Evolutionary conservation across 768 basidiomycete species (phyloP).

Genomic region (Trametopsis cervina): DNA sequence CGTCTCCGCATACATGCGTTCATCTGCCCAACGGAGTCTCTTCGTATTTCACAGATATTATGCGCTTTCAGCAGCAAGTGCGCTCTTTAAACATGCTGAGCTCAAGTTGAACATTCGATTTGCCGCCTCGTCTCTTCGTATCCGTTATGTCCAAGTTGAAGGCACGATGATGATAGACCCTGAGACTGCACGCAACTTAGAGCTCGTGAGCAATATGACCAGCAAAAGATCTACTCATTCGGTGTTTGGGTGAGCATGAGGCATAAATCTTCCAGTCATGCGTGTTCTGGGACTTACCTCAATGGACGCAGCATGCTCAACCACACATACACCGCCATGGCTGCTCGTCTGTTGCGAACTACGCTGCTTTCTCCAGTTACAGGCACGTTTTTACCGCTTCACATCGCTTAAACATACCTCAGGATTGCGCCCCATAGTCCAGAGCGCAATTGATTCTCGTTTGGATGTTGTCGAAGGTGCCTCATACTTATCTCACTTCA

Average conservation of each 20-base stretch:
- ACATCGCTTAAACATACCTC: slow-evolving; percentile 1
- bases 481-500: no score
- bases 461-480: slow-evolving; percentile 83
- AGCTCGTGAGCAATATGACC: slow-evolving; percentile 74
- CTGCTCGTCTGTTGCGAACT: slow-evolving; percentile 65
- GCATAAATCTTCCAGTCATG: no score
- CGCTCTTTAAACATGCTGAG: slow-evolving; percentile 84
- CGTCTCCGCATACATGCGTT: slow-evolving; percentile 23
- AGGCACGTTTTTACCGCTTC: slow-evolving; percentile 30
- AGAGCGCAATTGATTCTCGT: slow-evolving; percentile 65
- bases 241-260: slow-evolving; percentile 67
- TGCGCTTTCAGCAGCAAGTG: slow-evolving; percentile 77
- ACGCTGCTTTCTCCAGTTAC: slow-evolving; percentile 81
- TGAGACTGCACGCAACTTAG: slow-evolving; percentile 83
- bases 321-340: slow-evolving; percentile 89
- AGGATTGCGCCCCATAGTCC: slow-evolving; percentile 30
- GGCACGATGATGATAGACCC: slow-evolving; percentile 95
- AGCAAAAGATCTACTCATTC: slow-evolving; percentile 65
- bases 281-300: no score
- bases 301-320: slow-evolving; percentile 69
- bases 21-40: no score
- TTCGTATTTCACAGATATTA: slow-evolving; percentile 62
- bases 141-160: slow-evolving; percentile 72
- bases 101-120: slow-evolving; percentile 63
- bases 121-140: slow-evolving; percentile 59